Base-by-base conservation (phyloP, 352 stramenopile genomes). In the Phytophthora cryptogea region DNA sequence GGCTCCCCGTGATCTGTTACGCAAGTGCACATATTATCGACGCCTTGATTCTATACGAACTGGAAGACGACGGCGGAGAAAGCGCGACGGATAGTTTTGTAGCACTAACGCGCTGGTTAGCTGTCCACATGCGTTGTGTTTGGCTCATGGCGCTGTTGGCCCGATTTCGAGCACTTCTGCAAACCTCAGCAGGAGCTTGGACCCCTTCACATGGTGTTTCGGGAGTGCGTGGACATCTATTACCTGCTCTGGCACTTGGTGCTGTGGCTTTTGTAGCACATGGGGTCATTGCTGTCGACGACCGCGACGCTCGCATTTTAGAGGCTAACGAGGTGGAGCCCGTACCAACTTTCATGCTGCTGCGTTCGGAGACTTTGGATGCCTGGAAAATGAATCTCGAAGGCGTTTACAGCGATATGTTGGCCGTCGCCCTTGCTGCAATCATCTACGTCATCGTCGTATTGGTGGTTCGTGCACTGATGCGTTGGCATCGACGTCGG, bases 371-470 rank as follows among this genome's bases (percentile, higher is more conserved):
- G 59, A 80, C 70, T 14, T 58, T 82, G 27, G 75, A 85, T 50
- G 69, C 61, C 14, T 85, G 75, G 75, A 85, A 85, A 45, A 85
- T 82, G 72, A 83, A 82, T 41, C 67, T 78, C 3, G 73, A 76
- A 44, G 75, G 75, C 10, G 59, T 80, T 39, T 85, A 80, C 67
- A 80, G 74, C 50, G 75, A 83, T 36, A 65, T 78, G 26, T 46
- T 82, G 23, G 63, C 72, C n/a, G 52, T 85, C 27, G 60, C 52
- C 41, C 65, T 85, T 39, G 79, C 72, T n/a, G 59, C 58, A 0
- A 57, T 70, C 23, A 68, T 70, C 14, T 85, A 85, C 42, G 55
- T 78, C 10, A 27, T 74, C 8, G 42, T 60, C 5, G 55, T 75
- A 20, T 33, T 80, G 30, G 20, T 36, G 14, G 14, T 72, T 26